Evolutionary conservation across 202 grass and related monocot species (phyloP).

Genomic region (Musa balbisiana): DNA sequence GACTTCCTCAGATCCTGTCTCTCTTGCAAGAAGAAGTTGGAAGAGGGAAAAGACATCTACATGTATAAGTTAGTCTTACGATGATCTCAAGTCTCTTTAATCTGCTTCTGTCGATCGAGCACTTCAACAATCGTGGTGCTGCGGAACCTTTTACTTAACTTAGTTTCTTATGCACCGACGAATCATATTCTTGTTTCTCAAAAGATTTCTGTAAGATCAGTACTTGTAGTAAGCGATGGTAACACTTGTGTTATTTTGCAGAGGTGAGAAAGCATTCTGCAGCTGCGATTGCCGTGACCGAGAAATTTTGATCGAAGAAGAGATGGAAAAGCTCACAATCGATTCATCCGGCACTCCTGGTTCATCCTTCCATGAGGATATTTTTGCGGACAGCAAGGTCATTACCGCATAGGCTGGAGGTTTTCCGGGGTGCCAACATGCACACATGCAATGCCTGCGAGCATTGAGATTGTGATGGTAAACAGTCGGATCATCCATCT

Average conservation of each 20-base stretch:
- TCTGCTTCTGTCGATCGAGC: not conserved
- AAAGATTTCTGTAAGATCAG: not conserved
- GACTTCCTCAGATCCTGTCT: conserved; percentile 79
- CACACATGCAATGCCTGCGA: not conserved
- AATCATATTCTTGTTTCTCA: not conserved
- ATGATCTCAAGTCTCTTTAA: not conserved
- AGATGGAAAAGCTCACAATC: conserved; percentile 29
- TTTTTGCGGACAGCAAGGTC: conserved; percentile 65
- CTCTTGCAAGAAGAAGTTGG: conserved; percentile 71
- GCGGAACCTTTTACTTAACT: not conserved
- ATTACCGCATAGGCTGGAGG: conserved; percentile 40
- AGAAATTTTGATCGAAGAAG: conserved; percentile 80
- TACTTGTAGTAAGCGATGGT: not conserved
- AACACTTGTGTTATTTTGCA: conserved; percentile 21
- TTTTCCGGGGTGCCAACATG: not conserved
- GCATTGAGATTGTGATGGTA: not conserved
- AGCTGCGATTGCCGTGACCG: conserved; percentile 64
- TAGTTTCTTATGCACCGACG: not conserved
- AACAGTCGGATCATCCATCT: conserved; percentile 34
- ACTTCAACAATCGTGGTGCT: not conserved
- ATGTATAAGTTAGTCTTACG: conserved; percentile 69
- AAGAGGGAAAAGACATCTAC: conserved; percentile 89
- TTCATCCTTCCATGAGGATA: conserved; percentile 58
- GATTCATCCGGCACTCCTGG: conserved; percentile 30
- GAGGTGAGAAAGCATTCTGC: conserved; percentile 97